phyloP scores from a whole-genome alignment of 306 rosid genomes.

The Lablab purpureus region DNA sequence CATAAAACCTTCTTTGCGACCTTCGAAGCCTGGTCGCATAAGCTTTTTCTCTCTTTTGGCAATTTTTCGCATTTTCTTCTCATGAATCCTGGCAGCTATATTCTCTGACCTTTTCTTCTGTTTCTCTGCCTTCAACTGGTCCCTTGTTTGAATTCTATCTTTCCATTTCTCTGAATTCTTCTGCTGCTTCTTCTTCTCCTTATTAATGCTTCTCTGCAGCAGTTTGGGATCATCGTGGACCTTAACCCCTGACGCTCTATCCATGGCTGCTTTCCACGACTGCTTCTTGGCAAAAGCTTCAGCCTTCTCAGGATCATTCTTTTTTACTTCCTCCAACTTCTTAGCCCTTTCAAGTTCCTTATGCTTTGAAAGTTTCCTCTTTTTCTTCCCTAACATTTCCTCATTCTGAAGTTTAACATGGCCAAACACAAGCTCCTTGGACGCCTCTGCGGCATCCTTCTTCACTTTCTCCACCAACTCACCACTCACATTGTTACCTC shows the following conservation, averaged over 20 bases:
- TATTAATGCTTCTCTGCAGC: slow-evolving; percentile 62
- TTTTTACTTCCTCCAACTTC: slow-evolving; percentile 72
- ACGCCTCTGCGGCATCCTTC: slow-evolving; percentile 74
- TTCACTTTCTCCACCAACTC: slow-evolving; percentile 45
- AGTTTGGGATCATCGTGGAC: slow-evolving; percentile 85
- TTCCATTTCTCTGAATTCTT: slow-evolving; percentile 83
- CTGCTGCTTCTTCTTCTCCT: slow-evolving; percentile 75
- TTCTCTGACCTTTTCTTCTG: slow-evolving; percentile 80
- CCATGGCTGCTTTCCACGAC: slow-evolving; percentile 79
- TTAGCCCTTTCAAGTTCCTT: slow-evolving; percentile 85
- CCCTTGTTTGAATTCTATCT: slow-evolving; percentile 70
- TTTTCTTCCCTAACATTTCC: slow-evolving; percentile 64
- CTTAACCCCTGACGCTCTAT: slow-evolving; percentile 83
- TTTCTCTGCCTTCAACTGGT: slow-evolving; percentile 74
- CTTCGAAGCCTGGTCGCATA: slow-evolving; percentile 89
- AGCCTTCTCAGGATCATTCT: slow-evolving; percentile 82
- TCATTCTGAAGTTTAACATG: slow-evolving; percentile 73
- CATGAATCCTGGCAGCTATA: slow-evolving; percentile 65
- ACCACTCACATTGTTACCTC: slow-evolving; percentile 35
- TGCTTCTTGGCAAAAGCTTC: slow-evolving; percentile 63
- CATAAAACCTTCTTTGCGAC: slow-evolving; percentile 82
- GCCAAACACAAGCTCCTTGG: slow-evolving; percentile 76
- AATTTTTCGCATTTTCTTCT: slow-evolving; percentile 75
- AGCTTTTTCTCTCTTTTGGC: slow-evolving; percentile 93
- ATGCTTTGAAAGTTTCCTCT: slow-evolving; percentile 64